Evolutionary conservation across 176 grass and related monocot species (phyloP), one percentile per base, ranked within the genome.

Genomic region (Aegilops bicornis): DNA sequence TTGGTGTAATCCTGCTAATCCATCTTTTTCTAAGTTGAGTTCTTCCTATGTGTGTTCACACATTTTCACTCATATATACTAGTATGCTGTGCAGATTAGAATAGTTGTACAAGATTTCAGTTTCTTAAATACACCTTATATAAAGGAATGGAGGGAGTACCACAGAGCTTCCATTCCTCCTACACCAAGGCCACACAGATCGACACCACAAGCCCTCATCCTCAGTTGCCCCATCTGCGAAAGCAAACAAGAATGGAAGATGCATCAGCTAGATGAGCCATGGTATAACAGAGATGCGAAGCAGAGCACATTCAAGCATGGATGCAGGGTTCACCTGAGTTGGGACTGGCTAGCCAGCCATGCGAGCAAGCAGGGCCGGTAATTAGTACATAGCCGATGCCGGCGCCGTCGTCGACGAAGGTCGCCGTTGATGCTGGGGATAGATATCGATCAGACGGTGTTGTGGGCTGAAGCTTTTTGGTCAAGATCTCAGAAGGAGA

Each of bases 351-450:
- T 83, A 68, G 47, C 35, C 40, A 92, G 43, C 9, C 73, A 68
- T 25, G 22, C 65, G 59, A 30, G 58, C 25, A 24, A 2, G 2
- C 35, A 82, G 4, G 69, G 10, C 32, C 27, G 59, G 12, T 72
- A 12, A 77, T 45, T 87, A 91, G 79, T 83, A 73, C 33, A 4
- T 39, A 10, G 17, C 84, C 89, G 52, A 97, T 61, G 39, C 0
- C 39, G 8, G 39, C 9, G 9, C 39, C 9, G 9, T 10, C 39
- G 39, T 42, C 39, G 39, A 42, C 9, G 39, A 42, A 40, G 90
- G 25, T 97, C 84, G 42, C 95, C 95, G 33, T 91, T 97, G 73
- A 97, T 3, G 39, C 39, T 14, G 13, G 13, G 13, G 43, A 47
- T 47, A 47, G 3, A 0, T 4, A 48, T 48, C 45, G 13, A 48